Evolutionary conservation across 139 green algal genomes (phyloP), one percentile per base, ranked within the genome.

Genomic region (Prasinococcaceae sp.): DNA sequence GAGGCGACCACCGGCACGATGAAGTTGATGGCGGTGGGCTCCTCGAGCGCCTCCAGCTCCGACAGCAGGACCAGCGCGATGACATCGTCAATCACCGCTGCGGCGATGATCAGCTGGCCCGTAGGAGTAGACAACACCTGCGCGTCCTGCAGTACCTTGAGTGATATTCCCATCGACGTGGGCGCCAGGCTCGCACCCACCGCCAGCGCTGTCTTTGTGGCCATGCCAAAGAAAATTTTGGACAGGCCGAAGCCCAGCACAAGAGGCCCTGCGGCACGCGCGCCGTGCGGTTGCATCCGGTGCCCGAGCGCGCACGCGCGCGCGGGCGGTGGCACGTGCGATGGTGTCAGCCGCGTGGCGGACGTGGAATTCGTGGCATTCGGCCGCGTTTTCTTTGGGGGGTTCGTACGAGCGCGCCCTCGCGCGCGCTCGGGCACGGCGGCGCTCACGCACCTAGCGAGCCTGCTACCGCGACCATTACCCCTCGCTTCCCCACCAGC

Each of bases 61-160:
- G 40, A 45, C 4, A 62, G 42, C n/a, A 53, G 17, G 17, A 62
- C 24, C 17, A 62, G 54, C 42, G 42, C 54, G 27, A 62, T 46
- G 3, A 62, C 42, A 25, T 62, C 54, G 43, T 62, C 54, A 22
- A 54, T 53, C 9, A 50, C 54, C 22, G 42, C 54, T 9, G 54
- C 54, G 3, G 54, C 41, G 37, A 62, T 50, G 54, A 62, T 50
- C 4, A 54, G 54, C 54, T 62, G 54, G 14, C 54, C 54, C 4
- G 40, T 47, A 3, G 54, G 54, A 16, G 28, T 54, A n/a, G 45
- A 20, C 17, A 62, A 12, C 6, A 47, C 10, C 17, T 27, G 20
- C 5, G 20, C 42, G 17, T 42, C 39, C 39, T 51, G 26, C 6
- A 60, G 53, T 9, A 51, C 28, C 23, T 60, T 51, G 16, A 60